Conservation (phyloP, 73 alveolate genomes). For the Loxodes magnus region DNA sequence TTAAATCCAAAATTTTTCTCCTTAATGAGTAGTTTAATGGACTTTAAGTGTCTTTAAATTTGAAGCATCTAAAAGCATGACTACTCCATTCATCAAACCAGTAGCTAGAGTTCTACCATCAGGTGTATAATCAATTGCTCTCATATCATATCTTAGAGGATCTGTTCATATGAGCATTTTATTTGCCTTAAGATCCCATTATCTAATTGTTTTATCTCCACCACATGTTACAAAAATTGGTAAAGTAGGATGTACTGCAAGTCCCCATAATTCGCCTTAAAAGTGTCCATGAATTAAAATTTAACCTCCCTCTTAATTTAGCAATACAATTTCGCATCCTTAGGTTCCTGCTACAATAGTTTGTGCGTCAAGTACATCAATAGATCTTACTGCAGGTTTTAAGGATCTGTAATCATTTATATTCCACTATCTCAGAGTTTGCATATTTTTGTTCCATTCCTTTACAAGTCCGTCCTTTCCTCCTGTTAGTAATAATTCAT, state of each 20-base stretch:
- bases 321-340: constrained; percentile 89
- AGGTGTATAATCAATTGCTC: constrained; percentile 90
- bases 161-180: constrained; percentile 47
- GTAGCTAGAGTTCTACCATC: constrained; percentile 72
- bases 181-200: constrained; percentile 80
- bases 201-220: constrained; percentile 90
- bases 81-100: constrained; percentile 77
- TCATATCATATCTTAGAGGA: constrained; percentile 77
- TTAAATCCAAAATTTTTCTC: constrained; percentile 84
- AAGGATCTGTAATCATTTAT: constrained; percentile 49
- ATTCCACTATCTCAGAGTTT: constrained; percentile 30
- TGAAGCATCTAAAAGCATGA: constrained; percentile 60
- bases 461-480: constrained; percentile 88
- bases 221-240: constrained; percentile 85
- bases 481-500: constrained; percentile 69
- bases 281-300: constrained; percentile 80
- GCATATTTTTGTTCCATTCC: constrained; percentile 49
- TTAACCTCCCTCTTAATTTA: constrained; percentile 27
- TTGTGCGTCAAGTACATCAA: constrained; percentile 51
- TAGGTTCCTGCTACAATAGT: constrained; percentile 81
- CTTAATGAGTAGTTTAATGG: constrained; percentile 51
- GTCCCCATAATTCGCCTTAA: constrained; percentile 97
- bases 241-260: constrained; percentile 79
- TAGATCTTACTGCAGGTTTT: constrained; percentile 72
- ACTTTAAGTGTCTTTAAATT: constrained; percentile 47